Evolutionary conservation across 495 filamentous ascomycete species (phyloP), one percentile per base, ranked within the genome.

Genomic region (Parmelia sp.): DNA sequence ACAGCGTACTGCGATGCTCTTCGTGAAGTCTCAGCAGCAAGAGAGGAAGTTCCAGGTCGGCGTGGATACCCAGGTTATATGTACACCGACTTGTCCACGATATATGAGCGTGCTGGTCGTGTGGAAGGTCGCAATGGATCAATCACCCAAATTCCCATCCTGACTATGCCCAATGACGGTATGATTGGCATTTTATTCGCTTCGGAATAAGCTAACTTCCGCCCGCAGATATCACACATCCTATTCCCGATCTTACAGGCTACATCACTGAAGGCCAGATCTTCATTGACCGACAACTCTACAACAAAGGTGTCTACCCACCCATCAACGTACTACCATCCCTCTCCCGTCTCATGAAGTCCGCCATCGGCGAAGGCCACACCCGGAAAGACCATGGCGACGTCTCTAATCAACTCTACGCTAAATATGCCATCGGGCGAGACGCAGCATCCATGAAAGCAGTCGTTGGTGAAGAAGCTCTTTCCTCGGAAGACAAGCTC

Each of bases 31-130:
- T 99, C 95, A 21, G 92, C 95, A 55, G 95, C 95, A 47, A 85
- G 95, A 77, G 95, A 99, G 84, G 95, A 99, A 89, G 95, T 99
- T 51, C 95, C 95, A 64, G 95, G 95, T 82, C 93, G 95, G 77
- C 92, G 95, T 84, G 95, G 95, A 82, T 99, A 96, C 81, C 95
- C 95, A 58, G 95, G 95, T 91, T 99, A 99, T 83, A 99, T 99
- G 95, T 99, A 99, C 82, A 99, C 95, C 62, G 95, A 99, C 87
- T 89, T 99, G 84, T 96, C 95, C 57, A 99, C 95, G 70, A 94
- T 99, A 71, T 99, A 99, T 80, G 95, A 99, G 77, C 91, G 95
- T 80, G 95, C 95, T 71, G 95, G 95, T 71, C 95, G 95, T 87
- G 95, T 99, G 36, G 83, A 95, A 73, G 95, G 95, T 65, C 90